Evolutionary conservation across 352 stramenopile species (phyloP), one percentile per base, ranked within the genome.

Genomic region (Peronosclerospora sorghi): DNA sequence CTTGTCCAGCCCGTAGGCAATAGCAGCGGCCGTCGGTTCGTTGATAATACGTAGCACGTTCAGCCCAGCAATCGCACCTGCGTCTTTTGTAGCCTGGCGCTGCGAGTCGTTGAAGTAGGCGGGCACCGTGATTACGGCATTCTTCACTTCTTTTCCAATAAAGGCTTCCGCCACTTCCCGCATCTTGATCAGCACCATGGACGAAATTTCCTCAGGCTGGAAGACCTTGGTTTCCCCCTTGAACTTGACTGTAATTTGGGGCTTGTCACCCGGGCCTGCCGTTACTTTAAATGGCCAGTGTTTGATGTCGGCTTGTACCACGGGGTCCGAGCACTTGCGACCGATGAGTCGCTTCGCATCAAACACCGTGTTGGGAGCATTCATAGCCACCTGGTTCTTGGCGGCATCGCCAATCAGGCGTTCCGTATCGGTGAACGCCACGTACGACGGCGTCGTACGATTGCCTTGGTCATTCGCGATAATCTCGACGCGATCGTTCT

Each of bases 41-140:
- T 97, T 97, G 57, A 97, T n/a, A n/a, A n/a, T n/a, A n/a, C n/a
- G n/a, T n/a, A n/a, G n/a, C n/a, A n/a, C n/a, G n/a, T n/a, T n/a
- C n/a, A n/a, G n/a, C n/a, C n/a, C n/a, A n/a, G n/a, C n/a, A n/a
- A n/a, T n/a, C n/a, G n/a, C n/a, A n/a, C n/a, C n/a, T n/a, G n/a
- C n/a, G n/a, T n/a, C n/a, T n/a, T n/a, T n/a, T n/a, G n/a, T n/a
- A n/a, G n/a, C n/a, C n/a, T n/a, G n/a, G n/a, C n/a, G n/a, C n/a
- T n/a, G n/a, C n/a, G n/a, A n/a, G n/a, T n/a, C n/a, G n/a, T n/a
- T n/a, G n/a, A n/a, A n/a, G n/a, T n/a, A n/a, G n/a, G n/a, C n/a
- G n/a, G n/a, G n/a, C n/a, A 97, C 92, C n/a, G 91, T 97, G 27
- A 97, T 81, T 7, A 97, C 89, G n/a, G 72, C 66, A 39, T 83